Percentiles rank a stretch among this genome's conserved stretches.
Conservation (phyloP, 495 filamentous ascomycete genomes). For the Hypoxylon rickii region DNA sequence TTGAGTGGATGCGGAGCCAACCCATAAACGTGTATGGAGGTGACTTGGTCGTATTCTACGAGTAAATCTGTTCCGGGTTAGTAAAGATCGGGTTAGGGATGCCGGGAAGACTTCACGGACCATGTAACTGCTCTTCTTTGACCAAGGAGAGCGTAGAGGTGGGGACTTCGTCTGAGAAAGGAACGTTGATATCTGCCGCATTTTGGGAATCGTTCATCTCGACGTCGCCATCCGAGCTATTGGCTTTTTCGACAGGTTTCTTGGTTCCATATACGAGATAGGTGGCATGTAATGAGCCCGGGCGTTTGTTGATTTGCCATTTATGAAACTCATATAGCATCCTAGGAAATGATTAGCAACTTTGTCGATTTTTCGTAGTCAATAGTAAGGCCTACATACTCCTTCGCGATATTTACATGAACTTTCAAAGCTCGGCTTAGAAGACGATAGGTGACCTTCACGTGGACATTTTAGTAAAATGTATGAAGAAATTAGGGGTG, state of each 20-base stretch:
- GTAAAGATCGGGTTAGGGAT: background rate
- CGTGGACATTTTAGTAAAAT: constrained; percentile 5
- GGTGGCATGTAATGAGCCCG: constrained; percentile 78
- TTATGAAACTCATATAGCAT: constrained; percentile 91
- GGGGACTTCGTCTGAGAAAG: constrained; percentile 46
- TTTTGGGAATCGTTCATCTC: constrained; percentile 67
- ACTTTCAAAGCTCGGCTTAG: constrained; percentile 79
- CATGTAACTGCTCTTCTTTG: constrained; percentile 78
- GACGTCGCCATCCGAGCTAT: constrained; percentile 65
- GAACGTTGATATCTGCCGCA: constrained; percentile 18
- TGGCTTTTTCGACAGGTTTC: constrained; percentile 27
- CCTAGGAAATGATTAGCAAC: constrained; percentile 50
- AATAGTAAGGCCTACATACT: no score
- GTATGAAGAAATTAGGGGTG: background rate
- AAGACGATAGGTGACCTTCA: constrained; percentile 81
- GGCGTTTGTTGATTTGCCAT: constrained; percentile 75
- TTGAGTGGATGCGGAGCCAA: constrained; percentile 71
- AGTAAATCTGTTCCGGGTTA: constrained; percentile 61
- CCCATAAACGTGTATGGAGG: constrained; percentile 86
- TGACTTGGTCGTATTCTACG: constrained; percentile 68
- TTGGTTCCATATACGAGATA: constrained; percentile 77
- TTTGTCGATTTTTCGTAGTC: no score
- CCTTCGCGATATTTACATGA: constrained; percentile 81
- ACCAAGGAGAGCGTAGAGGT: constrained; percentile 69
- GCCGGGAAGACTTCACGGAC: constrained; percentile 47